Base-by-base conservation (phyloP, 1,284 basidiomycete genomes). In the Meira nashicola region DNA sequence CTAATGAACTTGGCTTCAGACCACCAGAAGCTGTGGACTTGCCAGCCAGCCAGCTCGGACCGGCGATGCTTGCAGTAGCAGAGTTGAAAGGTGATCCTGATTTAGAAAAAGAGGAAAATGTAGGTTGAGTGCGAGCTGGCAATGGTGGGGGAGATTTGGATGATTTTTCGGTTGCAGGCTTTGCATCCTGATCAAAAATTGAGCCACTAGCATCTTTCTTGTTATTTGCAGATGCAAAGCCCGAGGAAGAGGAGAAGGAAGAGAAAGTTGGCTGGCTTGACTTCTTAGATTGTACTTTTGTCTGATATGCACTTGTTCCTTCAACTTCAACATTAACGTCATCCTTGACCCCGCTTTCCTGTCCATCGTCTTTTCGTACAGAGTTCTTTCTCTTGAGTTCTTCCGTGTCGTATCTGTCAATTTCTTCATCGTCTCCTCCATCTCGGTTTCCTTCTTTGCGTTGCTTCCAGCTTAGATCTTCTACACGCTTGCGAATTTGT, bases 401-500 rank as follows among this genome's bases (percentile, higher is more conserved):
- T 23, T 23, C 19, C 17, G 6, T 48, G 8, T 51, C 19, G 19
- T 3, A 33, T 33, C 8, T 4, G 28, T 33, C 28, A 33, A 7
- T 23, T 12, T 38, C 41, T 2, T 57, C 57, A 8, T 58, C 50
- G 6, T 43, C 37, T 4, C 39, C 37, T 11, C 40, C 51, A 23
- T 50, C 57, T 15, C 40, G 14, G 5, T 25, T 14, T 10, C 52
- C 57, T 21, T 46, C 51, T 33, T 58, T 40, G n/a, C 57, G 39
- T 56, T 68, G 68, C 33, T 65, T 46, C 51, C 66, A 70, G 60
- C 65, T 72, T 19, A 73, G 23, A 40, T 72, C 64, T 25, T 67
- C 53, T 23, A 72, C 71, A 51, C 68, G 65, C 44, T 72, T 60
- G 44, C 70, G 65, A 43, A 73, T 73, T 15, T 70, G 70, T 1